A percentile compares a stretch with the other conserved stretches of the same genome.
These are phyloP conservation scores for Penicillium herquei DNA, from an alignment of 495 filamentous ascomycete species.

Conservation along the genomic window DNA sequence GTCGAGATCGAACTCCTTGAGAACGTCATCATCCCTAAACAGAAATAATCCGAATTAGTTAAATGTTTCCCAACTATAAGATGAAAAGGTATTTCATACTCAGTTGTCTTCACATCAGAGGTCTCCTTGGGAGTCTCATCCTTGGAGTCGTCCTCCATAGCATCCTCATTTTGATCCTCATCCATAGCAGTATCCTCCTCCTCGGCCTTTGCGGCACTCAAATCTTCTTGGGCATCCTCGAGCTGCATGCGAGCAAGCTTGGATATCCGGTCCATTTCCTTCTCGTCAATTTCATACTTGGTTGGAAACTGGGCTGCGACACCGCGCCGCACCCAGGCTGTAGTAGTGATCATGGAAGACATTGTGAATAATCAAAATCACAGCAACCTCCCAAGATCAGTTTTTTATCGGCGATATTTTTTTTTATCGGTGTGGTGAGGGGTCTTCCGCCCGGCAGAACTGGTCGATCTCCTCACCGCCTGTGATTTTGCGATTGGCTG, in stretches of 20 bases:
- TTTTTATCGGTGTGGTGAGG: conserved; percentile 32
- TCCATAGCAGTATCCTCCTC: conserved; percentile 27
- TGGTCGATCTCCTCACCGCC: conserved; percentile 29
- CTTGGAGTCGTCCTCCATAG: conserved; percentile 20
- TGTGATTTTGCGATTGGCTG: conserved; percentile 14
- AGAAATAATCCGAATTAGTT: neutral
- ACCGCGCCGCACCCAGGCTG: conserved; percentile 90
- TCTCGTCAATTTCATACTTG: conserved; percentile 89
- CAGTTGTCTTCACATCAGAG: conserved; percentile 13
- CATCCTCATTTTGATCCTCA: conserved; percentile 27
- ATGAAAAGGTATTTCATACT: conserved; percentile 13
- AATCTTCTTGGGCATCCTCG: conserved; percentile 84
- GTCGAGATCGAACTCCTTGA: conserved; percentile 94
- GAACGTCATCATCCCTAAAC: conserved; percentile 63
- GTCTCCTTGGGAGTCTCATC: conserved; percentile 20
- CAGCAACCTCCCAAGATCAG: conserved; percentile 9
- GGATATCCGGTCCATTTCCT: conserved; percentile 88
- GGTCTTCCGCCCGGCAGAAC: conserved; percentile 39
- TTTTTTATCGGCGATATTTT: conserved; percentile 32
- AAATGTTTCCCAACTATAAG: too few relatives aligned
- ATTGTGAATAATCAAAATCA: conserved; percentile 36
- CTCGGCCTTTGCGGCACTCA: conserved; percentile 61
- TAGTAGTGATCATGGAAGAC: conserved; percentile 89
- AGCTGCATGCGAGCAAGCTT: conserved; percentile 85
- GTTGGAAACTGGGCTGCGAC: conserved; percentile 88